Evolutionary conservation across 2,329 filamentous ascomycete species (phyloP).

Genomic region (Trichoderma sp.): DNA sequence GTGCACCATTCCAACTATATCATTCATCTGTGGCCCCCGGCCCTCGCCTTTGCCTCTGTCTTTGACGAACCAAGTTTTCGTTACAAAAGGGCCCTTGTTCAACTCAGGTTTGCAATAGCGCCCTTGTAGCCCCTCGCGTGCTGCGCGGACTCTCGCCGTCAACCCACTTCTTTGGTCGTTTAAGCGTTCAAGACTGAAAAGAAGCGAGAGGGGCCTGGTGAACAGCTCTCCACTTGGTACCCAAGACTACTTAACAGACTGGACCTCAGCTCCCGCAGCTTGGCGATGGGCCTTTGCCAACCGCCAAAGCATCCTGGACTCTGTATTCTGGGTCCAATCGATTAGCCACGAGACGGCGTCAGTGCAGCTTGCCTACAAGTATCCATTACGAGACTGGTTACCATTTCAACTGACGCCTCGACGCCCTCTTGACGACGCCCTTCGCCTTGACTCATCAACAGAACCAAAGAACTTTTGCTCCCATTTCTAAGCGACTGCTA

Average conservation of each 20-base stretch:
- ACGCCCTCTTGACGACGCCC: constrained; percentile 17
- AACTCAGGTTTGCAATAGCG: constrained; percentile 5
- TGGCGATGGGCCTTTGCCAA: constrained; percentile 14
- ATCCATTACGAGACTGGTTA: constrained; percentile 17
- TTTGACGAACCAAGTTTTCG: not conserved
- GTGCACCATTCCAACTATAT: not conserved
- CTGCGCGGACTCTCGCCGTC: not conserved
- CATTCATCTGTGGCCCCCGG: not conserved
- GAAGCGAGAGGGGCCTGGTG: constrained; percentile 10
- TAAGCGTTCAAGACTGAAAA: constrained; percentile 13
- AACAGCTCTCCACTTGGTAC: constrained; percentile 10
- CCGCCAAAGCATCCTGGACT: constrained; percentile 15
- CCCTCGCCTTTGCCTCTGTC: not conserved
- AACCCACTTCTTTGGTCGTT: constrained; percentile 3
- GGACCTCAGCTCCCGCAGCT: constrained; percentile 8
- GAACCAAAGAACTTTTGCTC: not conserved
- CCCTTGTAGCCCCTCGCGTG: not conserved
- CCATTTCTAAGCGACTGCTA: not conserved
- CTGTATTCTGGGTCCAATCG: constrained; percentile 17
- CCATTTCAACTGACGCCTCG: not conserved
- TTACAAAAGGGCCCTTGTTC: not conserved
- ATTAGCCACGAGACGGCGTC: constrained; percentile 19
- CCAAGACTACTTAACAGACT: not conserved
- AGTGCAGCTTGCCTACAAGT: not conserved
- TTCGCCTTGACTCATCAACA: constrained; percentile 2